Percentiles rank a stretch among this genome's conserved stretches.
Conservation (phyloP, 2,329 filamentous ascomycete genomes). For the Albophoma yamanashiensis region DNA sequence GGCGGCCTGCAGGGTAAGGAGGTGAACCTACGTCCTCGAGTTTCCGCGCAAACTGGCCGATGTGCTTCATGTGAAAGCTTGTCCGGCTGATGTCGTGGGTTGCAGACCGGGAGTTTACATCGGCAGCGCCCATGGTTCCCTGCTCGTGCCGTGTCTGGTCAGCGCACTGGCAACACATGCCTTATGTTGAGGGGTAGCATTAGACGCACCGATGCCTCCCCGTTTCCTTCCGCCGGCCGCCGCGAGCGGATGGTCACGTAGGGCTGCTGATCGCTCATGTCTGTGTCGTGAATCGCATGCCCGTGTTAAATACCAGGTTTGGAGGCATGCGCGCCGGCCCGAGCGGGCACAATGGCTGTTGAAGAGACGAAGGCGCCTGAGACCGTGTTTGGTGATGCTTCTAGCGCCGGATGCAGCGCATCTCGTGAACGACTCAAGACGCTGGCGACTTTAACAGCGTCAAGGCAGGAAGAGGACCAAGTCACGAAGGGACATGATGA, state of each 20-base stretch:
- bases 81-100: slow-evolving; percentile 49
- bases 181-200: too few relatives aligned
- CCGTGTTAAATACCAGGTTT: background rate
- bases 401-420: background rate
- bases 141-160: background rate
- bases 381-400: background rate
- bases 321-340: background rate
- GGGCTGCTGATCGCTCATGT: slow-evolving; percentile 32
- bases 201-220: slow-evolving; percentile 36
- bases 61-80: slow-evolving; percentile 46
- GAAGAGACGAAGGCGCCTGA: background rate
- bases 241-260: slow-evolving; percentile 44
- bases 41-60: slow-evolving; percentile 41
- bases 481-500: background rate
- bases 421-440: background rate
- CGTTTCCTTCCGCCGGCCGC: slow-evolving; percentile 32
- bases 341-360: background rate
- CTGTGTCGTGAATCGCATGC: background rate
- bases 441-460: background rate
- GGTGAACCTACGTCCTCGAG: slow-evolving; percentile 38
- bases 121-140: slow-evolving; percentile 6
- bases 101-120: slow-evolving; percentile 22
- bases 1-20: background rate
- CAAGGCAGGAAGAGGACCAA: background rate
- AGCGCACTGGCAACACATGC: background rate